Evolutionary conservation across 306 rosid species (phyloP).

Genomic region (Cucumis cinereus): DNA sequence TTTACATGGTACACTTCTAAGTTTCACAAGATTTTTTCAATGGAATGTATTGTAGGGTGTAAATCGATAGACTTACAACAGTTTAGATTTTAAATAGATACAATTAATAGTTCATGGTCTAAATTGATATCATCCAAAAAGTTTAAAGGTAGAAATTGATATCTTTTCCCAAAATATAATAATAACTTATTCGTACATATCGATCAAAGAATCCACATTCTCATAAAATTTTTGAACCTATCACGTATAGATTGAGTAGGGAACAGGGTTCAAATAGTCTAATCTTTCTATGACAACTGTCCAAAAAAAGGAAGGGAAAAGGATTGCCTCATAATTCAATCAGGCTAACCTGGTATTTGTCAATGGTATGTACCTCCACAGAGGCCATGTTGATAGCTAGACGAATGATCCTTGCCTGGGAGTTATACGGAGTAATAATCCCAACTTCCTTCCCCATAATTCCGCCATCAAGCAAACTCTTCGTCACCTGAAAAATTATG

Average conservation of each 20-base stretch:
- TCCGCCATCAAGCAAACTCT: slow-evolving; percentile 56
- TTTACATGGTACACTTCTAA: too few relatives aligned
- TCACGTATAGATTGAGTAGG: background rate
- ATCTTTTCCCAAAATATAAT: background rate
- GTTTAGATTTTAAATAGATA: too few relatives aligned
- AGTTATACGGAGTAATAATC: slow-evolving; percentile 84
- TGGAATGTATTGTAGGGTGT: too few relatives aligned
- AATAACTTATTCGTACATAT: background rate
- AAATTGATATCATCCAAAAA: too few relatives aligned
- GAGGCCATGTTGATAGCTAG: slow-evolving; percentile 32
- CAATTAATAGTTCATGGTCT: too few relatives aligned
- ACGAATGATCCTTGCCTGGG: slow-evolving; percentile 79
- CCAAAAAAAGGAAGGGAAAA: background rate
- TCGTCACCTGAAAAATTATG: slow-evolving; percentile 38
- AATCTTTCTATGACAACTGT: background rate
- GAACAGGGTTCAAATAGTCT: background rate
- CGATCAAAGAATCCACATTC: background rate
- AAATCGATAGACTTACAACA: too few relatives aligned
- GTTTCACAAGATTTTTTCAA: too few relatives aligned
- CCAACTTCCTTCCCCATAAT: slow-evolving; percentile 61
- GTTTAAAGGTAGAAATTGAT: too few relatives aligned
- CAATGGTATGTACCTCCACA: slow-evolving; percentile 91
- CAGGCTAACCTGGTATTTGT: slow-evolving; percentile 73
- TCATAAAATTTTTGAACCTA: background rate
- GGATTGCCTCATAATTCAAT: background rate